Conservation (phyloP, 2,329 filamentous ascomycete species). For the Cephalotrichum gorgonifer region DNA sequence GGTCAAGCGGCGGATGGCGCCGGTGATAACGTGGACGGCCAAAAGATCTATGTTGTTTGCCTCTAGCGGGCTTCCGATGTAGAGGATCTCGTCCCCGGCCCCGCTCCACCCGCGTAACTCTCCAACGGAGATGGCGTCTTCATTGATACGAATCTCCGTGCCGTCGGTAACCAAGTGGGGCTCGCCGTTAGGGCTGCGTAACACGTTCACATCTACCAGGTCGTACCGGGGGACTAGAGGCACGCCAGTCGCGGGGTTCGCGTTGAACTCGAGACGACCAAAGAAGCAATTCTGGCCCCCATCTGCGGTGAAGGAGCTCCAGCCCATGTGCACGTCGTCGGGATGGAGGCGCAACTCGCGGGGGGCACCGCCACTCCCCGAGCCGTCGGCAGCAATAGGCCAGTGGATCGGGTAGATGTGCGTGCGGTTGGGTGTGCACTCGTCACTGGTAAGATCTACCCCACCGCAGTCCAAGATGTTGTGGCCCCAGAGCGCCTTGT, state of each 20-base stretch:
- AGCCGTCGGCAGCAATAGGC: slow-evolving; percentile 19
- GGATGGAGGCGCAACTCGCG: slow-evolving; percentile 35
- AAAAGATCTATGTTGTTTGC: slow-evolving; percentile 34
- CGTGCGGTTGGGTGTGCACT: slow-evolving; percentile 23
- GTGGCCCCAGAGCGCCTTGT: slow-evolving; percentile 20
- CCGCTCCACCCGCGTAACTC: slow-evolving; percentile 34
- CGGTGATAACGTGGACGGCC: slow-evolving; percentile 27
- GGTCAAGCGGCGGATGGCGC: slow-evolving; percentile 28
- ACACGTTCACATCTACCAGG: slow-evolving; percentile 23
- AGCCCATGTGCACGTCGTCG: slow-evolving; percentile 30
- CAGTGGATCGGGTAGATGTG: slow-evolving; percentile 30
- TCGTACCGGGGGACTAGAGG: slow-evolving; percentile 25
- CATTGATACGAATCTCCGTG: slow-evolving; percentile 17
- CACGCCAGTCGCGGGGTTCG: slow-evolving; percentile 16
- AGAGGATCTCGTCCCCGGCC: slow-evolving; percentile 26
- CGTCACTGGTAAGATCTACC: slow-evolving; percentile 14
- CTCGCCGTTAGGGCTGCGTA: slow-evolving; percentile 15
- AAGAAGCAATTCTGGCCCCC: slow-evolving; percentile 21
- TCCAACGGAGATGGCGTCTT: slow-evolving; percentile 23
- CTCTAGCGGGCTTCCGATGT: slow-evolving; percentile 27
- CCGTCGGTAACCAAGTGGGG: slow-evolving; percentile 14
- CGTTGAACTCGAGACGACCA: slow-evolving; percentile 28
- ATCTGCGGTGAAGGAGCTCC: slow-evolving; percentile 22
- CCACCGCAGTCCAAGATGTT: slow-evolving; percentile 27
- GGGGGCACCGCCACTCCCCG: slow-evolving; percentile 16